phyloP scores from a whole-genome alignment of 1,284 basidiomycete species.

The Agaricales sp. region DNA sequence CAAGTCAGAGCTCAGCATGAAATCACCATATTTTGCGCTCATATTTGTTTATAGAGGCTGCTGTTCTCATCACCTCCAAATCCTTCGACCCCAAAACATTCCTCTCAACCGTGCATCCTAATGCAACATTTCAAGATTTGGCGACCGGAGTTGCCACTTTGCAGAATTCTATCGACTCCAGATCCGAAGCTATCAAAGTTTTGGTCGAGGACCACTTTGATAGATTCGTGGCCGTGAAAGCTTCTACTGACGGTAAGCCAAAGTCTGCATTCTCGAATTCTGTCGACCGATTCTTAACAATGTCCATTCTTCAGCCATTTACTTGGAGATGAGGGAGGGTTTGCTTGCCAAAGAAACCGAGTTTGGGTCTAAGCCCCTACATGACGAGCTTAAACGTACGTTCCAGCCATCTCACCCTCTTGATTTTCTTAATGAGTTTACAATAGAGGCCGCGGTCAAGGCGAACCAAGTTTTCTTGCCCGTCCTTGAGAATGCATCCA shows the following conservation, averaged over 20 bases:
- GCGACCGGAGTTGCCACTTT: conserved; percentile 65
- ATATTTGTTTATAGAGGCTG: conserved; percentile 46
- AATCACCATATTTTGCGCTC: conserved; percentile 1
- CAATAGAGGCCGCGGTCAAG: conserved; percentile 73
- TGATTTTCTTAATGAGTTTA: neutral
- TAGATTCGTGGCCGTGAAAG: conserved; percentile 95
- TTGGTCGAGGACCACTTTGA: conserved; percentile 99
- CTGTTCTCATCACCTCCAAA: conserved; percentile 82
- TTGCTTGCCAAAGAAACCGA: conserved; percentile 72
- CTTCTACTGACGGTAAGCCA: conserved; percentile 78
- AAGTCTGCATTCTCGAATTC: conserved; percentile 1
- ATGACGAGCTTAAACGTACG: conserved; percentile 78
- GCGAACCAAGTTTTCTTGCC: conserved; percentile 96
- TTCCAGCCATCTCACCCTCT: conserved; percentile 4
- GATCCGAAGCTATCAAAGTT: conserved; percentile 88
- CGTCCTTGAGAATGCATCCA: conserved; percentile 91
- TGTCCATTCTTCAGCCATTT: conserved; percentile 48
- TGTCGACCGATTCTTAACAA: conserved; percentile 7
- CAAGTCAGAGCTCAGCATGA: conserved; percentile 37
- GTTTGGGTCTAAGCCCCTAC: conserved; percentile 75
- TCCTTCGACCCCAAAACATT: conserved; percentile 95
- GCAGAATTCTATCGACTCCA: conserved; percentile 70
- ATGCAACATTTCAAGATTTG: conserved; percentile 92
- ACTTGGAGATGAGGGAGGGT: conserved; percentile 89
- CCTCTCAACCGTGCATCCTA: conserved; percentile 86